Percentiles rank a stretch among this genome's conserved stretches.
Evolutionary conservation across 2,329 filamentous ascomycete species (phyloP).

Genomic region (Chaetomium sp.): DNA sequence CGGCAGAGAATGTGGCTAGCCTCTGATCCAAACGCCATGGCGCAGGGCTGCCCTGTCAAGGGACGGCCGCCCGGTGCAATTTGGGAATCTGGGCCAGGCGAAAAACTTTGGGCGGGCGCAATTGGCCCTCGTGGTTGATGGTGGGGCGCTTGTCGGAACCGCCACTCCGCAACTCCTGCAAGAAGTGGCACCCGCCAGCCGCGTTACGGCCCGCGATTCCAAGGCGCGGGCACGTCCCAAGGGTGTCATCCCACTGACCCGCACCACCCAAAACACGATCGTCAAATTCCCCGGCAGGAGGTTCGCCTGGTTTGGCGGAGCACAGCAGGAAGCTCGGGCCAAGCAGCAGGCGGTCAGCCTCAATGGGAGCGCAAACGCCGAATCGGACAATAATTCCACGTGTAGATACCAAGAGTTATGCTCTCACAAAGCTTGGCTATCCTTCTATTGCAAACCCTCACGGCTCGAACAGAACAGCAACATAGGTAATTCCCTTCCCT

Average conservation of each 20-base stretch:
- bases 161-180: conserved; percentile 27
- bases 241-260: neutral
- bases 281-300: neutral
- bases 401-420: too few relatives aligned
- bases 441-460: too few relatives aligned
- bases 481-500: too few relatives aligned
- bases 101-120: conserved; percentile 6
- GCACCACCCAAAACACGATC: too few relatives aligned
- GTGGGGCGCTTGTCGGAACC: conserved; percentile 22
- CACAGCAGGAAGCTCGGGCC: neutral
- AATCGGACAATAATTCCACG: too few relatives aligned
- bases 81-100: conserved; percentile 20
- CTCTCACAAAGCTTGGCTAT: too few relatives aligned
- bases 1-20: conserved; percentile 10
- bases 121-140: conserved; percentile 17
- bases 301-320: conserved; percentile 13
- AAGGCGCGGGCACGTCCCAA: conserved; percentile 14
- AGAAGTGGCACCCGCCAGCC: conserved; percentile 23
- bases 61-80: conserved; percentile 22
- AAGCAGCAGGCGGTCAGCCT: too few relatives aligned
- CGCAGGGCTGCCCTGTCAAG: conserved; percentile 3
- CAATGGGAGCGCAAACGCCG: too few relatives aligned
- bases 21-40: neutral
- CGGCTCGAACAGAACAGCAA: too few relatives aligned
- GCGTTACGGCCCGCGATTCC: conserved; percentile 26